A percentile compares a stretch with the other conserved stretches of the same genome.
phyloP scores from a whole-genome alignment of 1,284 basidiomycete species.

The Lentinula novae-zelandiae region DNA sequence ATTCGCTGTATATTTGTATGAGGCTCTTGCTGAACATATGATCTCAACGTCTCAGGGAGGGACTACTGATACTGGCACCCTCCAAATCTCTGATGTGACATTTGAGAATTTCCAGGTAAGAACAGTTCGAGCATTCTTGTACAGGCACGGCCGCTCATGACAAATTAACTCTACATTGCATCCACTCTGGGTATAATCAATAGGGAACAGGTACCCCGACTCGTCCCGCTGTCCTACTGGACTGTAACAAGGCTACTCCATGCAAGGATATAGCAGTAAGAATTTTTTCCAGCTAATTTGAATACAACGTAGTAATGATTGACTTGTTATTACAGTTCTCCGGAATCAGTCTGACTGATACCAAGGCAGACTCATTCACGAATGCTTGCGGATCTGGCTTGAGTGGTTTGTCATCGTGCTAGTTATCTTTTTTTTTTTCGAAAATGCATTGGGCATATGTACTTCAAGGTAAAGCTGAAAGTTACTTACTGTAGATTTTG shows the following conservation, averaged over 20 bases:
- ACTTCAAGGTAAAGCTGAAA: too few relatives aligned
- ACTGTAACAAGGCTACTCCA: conserved; percentile 19
- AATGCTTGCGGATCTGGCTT: conserved; percentile 19
- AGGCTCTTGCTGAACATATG: too few relatives aligned
- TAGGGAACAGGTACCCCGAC: conserved; percentile 19
- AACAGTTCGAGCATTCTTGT: too few relatives aligned
- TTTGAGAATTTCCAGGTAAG: conserved; percentile 13
- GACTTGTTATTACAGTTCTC: conserved; percentile 10
- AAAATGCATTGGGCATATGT: too few relatives aligned
- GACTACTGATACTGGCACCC: conserved; percentile 15
- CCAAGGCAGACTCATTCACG: conserved; percentile 14
- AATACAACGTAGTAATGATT: too few relatives aligned
- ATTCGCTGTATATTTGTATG: too few relatives aligned
- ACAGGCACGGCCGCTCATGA: too few relatives aligned
- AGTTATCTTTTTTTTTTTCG: too few relatives aligned
- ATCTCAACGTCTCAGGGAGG: conserved; percentile 7
- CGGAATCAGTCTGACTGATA: conserved; percentile 9
- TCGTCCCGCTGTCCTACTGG: conserved; percentile 17
- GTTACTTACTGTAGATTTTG: too few relatives aligned
- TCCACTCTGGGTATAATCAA: not conserved
- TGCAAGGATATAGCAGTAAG: conserved; percentile 17
- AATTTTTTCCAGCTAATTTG: too few relatives aligned
- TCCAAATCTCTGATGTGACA: conserved; percentile 17
- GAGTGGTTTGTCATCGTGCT: conserved; percentile 14
- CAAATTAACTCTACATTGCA: not conserved